A percentile compares a stretch with the other conserved stretches of the same genome.
Evolutionary conservation across 495 filamentous ascomycete genomes (phyloP).

Genomic region (Annulohypoxylon stygium): DNA sequence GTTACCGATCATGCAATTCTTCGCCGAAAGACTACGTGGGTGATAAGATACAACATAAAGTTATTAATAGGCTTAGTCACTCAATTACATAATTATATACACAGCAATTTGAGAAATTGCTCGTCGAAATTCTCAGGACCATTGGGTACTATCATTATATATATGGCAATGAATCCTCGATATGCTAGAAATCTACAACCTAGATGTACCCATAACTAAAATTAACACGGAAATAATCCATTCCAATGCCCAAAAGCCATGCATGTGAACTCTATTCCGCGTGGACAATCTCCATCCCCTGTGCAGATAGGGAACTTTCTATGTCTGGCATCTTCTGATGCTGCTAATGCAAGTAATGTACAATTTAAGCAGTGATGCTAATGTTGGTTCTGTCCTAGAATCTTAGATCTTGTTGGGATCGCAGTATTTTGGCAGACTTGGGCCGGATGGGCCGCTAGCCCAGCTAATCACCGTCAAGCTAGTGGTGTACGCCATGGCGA

Average conservation of each 20-base stretch:
- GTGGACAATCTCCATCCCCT: conserved; percentile 19
- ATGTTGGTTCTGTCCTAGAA: not conserved
- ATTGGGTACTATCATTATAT: conserved; percentile 16
- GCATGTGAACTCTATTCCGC: conserved; percentile 35
- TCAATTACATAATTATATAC: not conserved
- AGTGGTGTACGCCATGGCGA: conserved; percentile 93
- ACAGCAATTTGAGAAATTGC: not conserved
- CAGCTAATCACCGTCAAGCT: conserved; percentile 85
- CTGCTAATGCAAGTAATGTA: conserved; percentile 37
- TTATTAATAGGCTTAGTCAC: not conserved
- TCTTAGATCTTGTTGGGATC: conserved; percentile 49
- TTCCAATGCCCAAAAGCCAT: conserved; percentile 28
- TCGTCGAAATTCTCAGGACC: not conserved
- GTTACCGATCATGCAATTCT: conserved; percentile 93
- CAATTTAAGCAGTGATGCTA: conserved; percentile 12
- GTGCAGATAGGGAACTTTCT: conserved; percentile 15
- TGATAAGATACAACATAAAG: conserved; percentile 17
- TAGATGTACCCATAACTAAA: conserved; percentile 17
- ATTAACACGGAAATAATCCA: conserved; percentile 8
- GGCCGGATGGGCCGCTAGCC: conserved; percentile 63
- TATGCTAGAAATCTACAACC: not conserved
- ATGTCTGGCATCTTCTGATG: conserved; percentile 31
- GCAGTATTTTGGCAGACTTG: conserved; percentile 63
- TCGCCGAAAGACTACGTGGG: conserved; percentile 80
- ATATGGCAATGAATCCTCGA: not conserved